Evolutionary conservation across 1,284 basidiomycete genomes (phyloP).

Genomic region (Phlebopus sp.): DNA sequence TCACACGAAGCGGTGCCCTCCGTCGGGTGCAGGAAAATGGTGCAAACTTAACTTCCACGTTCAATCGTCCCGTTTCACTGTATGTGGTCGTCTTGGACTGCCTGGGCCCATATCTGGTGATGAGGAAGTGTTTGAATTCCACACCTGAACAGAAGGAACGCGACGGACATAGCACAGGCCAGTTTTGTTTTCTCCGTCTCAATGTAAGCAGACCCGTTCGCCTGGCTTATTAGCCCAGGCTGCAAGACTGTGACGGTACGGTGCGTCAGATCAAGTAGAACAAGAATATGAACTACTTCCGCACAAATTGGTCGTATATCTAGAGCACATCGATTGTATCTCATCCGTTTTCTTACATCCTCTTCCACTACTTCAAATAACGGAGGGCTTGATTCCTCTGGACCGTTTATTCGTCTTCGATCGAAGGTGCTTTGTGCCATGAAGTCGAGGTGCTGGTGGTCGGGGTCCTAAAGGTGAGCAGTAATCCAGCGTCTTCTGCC

Average conservation of each 20-base stretch:
- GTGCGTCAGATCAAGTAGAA: conserved; percentile 12
- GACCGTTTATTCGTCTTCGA: conserved; percentile 84
- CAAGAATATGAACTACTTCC: conserved; percentile 26
- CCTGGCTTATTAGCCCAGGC: conserved; percentile 86
- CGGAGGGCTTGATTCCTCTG: conserved; percentile 75
- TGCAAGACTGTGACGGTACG: conserved; percentile 65
- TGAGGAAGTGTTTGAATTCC: conserved; percentile 4
- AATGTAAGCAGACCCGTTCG: conserved; percentile 94
- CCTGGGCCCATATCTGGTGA: conserved; percentile 84
- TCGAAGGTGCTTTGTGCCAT: conserved; percentile 63
- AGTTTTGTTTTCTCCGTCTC: conserved; percentile 89
- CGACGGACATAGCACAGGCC: conserved; percentile 85
- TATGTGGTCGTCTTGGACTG: conserved; percentile 80
- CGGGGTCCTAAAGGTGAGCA: background rate
- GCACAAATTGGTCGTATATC: conserved; percentile 85
- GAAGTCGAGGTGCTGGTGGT: background rate
- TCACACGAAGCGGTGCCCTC: conserved; percentile 82
- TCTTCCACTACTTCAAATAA: conserved; percentile 49
- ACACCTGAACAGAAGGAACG: conserved; percentile 4
- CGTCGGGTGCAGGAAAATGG: conserved; percentile 84
- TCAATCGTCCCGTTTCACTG: conserved; percentile 83
- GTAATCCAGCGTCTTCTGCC: background rate
- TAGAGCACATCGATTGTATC: conserved; percentile 41
- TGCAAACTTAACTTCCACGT: conserved; percentile 95
- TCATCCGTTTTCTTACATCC: conserved; percentile 13